A percentile compares a stretch with the other conserved stretches of the same genome.
Conservation (phyloP, 2,329 filamentous ascomycete species). For the Akanthomyces muscarius region DNA sequence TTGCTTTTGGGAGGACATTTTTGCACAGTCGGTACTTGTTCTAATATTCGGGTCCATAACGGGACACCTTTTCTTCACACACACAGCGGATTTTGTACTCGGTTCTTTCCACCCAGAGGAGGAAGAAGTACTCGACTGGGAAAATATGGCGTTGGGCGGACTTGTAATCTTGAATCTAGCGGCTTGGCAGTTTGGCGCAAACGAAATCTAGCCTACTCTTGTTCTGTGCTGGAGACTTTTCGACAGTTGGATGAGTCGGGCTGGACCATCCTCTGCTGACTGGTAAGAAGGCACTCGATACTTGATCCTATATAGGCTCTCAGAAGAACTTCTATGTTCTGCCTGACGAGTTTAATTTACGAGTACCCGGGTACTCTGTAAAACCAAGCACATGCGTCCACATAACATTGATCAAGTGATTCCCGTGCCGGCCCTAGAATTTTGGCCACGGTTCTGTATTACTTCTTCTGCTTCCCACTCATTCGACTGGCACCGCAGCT, state of each 20-base stretch:
- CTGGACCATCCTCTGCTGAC: not conserved
- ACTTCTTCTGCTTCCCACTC: not conserved
- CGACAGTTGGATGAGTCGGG: not conserved
- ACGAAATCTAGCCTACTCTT: slow-evolving; percentile 5
- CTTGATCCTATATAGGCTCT: slow-evolving; percentile 10
- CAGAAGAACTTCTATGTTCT: not conserved
- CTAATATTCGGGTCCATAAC: not conserved
- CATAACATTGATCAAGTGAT: not conserved
- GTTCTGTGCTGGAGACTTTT: not conserved
- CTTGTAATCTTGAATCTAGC: slow-evolving; percentile 14
- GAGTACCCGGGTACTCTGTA: not conserved
- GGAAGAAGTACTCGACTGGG: not conserved
- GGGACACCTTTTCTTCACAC: slow-evolving; percentile 1
- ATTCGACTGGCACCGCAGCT: not conserved
- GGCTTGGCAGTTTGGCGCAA: not conserved
- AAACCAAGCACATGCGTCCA: not conserved
- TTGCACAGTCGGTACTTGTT: not conserved
- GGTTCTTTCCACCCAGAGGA: not conserved
- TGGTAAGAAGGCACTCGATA: not conserved
- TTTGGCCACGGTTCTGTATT: slow-evolving; percentile 1
- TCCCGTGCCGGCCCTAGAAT: not conserved
- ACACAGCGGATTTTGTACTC: not conserved
- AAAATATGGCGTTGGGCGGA: not conserved
- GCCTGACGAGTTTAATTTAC: slow-evolving; percentile 2
- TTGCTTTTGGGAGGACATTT: slow-evolving; percentile 1